Percentiles rank a stretch among this genome's conserved stretches.
Evolutionary conservation across 2,329 filamentous ascomycete species (phyloP).

Genomic region (Calonectria naviculata): DNA sequence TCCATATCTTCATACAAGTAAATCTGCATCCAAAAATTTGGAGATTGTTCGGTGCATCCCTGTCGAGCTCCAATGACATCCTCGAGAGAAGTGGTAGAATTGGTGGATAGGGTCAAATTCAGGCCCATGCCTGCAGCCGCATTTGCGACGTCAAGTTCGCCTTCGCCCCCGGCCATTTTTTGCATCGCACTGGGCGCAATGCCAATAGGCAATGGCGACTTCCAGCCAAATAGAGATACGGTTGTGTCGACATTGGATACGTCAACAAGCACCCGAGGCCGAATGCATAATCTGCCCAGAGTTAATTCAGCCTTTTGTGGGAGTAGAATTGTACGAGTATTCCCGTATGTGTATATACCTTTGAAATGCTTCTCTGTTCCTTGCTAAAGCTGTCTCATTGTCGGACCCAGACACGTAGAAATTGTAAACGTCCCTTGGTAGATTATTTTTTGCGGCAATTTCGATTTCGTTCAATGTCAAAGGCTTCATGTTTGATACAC

Average conservation of each 20-base stretch:
- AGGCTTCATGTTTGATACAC: background rate
- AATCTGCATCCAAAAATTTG: background rate
- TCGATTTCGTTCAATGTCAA: background rate
- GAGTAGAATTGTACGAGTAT: accelerated
- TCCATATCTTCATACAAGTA: background rate
- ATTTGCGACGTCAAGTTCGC: background rate
- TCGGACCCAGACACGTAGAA: background rate
- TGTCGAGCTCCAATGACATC: background rate
- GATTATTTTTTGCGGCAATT: background rate
- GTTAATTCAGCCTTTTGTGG: background rate
- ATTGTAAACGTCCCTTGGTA: background rate
- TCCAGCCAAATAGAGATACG: background rate
- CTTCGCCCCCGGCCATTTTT: background rate
- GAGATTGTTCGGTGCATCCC: background rate
- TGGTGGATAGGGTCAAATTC: background rate
- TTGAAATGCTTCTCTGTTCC: background rate
- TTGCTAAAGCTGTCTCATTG: background rate
- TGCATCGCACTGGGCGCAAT: background rate
- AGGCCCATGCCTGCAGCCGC: background rate
- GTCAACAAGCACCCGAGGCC: background rate
- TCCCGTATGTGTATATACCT: background rate
- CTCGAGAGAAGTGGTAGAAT: background rate
- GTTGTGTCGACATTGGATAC: background rate
- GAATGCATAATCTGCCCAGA: background rate
- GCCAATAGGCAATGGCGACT: background rate